Evolutionary conservation across 1,139 yeast genomes (phyloP).

Genomic region (Zygosaccharomyces sapae): DNA sequence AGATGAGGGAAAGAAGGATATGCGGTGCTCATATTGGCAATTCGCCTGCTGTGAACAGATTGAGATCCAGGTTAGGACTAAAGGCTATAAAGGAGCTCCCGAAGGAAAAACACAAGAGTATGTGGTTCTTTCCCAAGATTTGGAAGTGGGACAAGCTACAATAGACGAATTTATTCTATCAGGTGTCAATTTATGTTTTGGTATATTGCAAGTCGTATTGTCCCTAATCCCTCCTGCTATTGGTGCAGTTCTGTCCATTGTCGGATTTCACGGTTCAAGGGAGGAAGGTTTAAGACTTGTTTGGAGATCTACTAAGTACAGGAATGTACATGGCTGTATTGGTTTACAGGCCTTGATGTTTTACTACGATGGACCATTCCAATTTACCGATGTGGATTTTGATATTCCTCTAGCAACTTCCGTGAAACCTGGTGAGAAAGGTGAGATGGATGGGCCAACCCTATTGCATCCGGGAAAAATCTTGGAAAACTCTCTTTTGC

Average conservation of each 20-base stretch:
- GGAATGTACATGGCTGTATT: slow-evolving; percentile 89
- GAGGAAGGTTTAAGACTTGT: slow-evolving; percentile 77
- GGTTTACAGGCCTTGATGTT: slow-evolving; percentile 77
- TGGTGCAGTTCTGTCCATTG: slow-evolving; percentile 81
- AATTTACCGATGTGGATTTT: slow-evolving; percentile 80
- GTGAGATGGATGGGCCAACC: slow-evolving; percentile 43
- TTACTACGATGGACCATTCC: slow-evolving; percentile 93
- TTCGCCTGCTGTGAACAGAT: slow-evolving; percentile 42
- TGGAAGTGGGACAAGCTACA: slow-evolving; percentile 46
- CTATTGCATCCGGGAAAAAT: slow-evolving; percentile 50
- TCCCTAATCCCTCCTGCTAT: slow-evolving; percentile 89
- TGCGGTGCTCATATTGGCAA: slow-evolving; percentile 59
- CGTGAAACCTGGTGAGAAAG: slow-evolving; percentile 14
- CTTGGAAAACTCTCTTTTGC: slow-evolving; percentile 47
- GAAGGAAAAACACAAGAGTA: slow-evolving; percentile 20
- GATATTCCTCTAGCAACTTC: slow-evolving; percentile 49
- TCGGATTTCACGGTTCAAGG: slow-evolving; percentile 85
- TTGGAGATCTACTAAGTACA: slow-evolving; percentile 73
- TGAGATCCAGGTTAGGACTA: slow-evolving; percentile 43
- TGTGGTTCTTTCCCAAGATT: slow-evolving; percentile 20
- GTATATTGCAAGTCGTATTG: slow-evolving; percentile 83
- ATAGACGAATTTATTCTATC: slow-evolving; percentile 88
- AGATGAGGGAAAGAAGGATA: slow-evolving; percentile 59
- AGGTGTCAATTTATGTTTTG: slow-evolving; percentile 89
- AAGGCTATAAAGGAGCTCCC: slow-evolving; percentile 23